phyloP scores from a whole-genome alignment of 164 flowering plant genomes.

The Berberis vulgaris region DNA sequence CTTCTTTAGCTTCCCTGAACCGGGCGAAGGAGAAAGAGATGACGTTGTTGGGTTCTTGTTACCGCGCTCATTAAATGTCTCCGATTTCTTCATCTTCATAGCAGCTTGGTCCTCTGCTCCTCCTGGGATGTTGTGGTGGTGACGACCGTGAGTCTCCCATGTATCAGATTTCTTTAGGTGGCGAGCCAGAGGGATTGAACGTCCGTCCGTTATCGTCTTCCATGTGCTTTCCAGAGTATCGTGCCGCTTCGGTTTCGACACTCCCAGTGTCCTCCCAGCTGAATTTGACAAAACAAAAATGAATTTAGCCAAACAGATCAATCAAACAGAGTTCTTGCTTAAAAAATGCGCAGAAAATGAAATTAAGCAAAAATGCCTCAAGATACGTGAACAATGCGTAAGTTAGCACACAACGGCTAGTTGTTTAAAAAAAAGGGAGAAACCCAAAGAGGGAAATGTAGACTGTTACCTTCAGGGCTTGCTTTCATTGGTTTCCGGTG shows the following conservation, averaged over 20 bases:
- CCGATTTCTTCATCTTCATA: conserved; percentile 41
- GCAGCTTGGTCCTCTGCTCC: conserved; percentile 5
- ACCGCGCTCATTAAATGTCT: conserved; percentile 32
- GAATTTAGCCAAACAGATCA: neutral
- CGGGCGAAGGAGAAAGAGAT: conserved; percentile 20
- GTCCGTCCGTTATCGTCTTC: conserved; percentile 24
- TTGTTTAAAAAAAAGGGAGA: neutral
- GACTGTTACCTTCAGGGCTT: conserved; percentile 57
- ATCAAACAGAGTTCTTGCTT: neutral
- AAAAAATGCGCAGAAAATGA: neutral
- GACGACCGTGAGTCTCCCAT: conserved; percentile 37
- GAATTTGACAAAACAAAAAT: neutral
- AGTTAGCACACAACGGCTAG: neutral
- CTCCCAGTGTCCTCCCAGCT: neutral
- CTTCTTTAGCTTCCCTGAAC: conserved; percentile 29
- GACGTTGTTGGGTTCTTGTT: conserved; percentile 5
- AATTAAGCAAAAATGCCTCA: neutral
- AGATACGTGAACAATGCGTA: neutral
- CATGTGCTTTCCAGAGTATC: conserved; percentile 3
- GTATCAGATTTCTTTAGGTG: conserved; percentile 73
- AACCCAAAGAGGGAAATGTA: neutral
- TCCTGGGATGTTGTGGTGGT: neutral
- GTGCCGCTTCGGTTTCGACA: neutral
- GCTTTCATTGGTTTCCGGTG: conserved; percentile 45
- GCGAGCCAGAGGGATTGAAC: conserved; percentile 61